A percentile compares a stretch with the other conserved stretches of the same genome.
phyloP scores from a whole-genome alignment of 306 rosid genomes.

The Delonix regia region DNA sequence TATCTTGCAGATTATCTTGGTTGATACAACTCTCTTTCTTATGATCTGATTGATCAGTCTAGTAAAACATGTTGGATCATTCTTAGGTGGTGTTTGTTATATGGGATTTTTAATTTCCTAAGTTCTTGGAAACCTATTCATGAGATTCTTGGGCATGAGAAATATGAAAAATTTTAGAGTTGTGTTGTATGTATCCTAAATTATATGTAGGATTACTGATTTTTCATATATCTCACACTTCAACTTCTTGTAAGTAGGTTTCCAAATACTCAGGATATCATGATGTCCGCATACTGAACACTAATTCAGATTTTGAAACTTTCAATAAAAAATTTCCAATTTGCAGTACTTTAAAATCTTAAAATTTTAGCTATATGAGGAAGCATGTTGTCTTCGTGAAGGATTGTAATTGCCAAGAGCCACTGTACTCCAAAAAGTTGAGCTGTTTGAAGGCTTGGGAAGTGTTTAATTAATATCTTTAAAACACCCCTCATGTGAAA shows the following conservation, averaged over 20 bases:
- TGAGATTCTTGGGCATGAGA: no score
- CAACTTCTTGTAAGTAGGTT: no score
- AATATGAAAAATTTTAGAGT: no score
- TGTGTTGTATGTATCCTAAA: no score
- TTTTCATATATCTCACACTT: no score
- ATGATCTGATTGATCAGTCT: neutral
- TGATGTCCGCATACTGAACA: no score
- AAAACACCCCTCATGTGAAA: neutral
- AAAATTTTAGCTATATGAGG: conserved; percentile 2
- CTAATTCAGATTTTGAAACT: neutral
- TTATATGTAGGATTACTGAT: no score
- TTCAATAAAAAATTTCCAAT: neutral
- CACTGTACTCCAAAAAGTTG: neutral
- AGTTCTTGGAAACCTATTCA: no score
- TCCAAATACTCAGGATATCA: no score
- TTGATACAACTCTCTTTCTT: neutral
- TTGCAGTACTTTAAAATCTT: neutral
- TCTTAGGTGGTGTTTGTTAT: neutral
- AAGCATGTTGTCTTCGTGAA: neutral
- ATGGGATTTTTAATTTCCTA: no score
- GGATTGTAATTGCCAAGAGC: neutral
- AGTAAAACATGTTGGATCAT: neutral
- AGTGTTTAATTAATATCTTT: neutral
- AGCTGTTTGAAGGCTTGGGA: neutral
- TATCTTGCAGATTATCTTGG: neutral